These are phyloP conservation scores for Dactylellina haptotyla DNA, from an alignment of 2,329 filamentous ascomycete species.

Conservation along the genomic window DNA sequence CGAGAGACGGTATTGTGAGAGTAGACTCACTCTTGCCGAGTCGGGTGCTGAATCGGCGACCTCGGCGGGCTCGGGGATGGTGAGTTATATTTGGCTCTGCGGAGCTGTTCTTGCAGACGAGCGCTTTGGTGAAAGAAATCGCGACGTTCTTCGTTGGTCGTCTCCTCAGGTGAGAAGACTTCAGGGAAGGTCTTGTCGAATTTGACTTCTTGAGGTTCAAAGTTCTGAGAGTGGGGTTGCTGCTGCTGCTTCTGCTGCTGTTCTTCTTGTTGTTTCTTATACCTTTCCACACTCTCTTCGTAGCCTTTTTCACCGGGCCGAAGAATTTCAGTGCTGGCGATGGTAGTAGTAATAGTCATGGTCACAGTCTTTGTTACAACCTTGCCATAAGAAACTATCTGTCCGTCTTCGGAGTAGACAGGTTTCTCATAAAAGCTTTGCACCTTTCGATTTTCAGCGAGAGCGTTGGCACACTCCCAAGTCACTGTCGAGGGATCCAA, in stretches of 20 bases:
- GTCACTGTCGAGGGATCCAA: constrained; percentile 55
- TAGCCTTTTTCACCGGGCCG: constrained; percentile 57
- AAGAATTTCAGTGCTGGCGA: constrained; percentile 58
- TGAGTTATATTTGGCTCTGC: constrained; percentile 47
- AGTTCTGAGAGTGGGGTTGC: constrained; percentile 4
- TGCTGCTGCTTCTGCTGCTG: constrained; percentile 53
- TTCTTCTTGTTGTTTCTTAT: constrained; percentile 54
- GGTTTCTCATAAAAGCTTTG: constrained; percentile 57
- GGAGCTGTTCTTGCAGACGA: constrained; percentile 50
- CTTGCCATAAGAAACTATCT: constrained; percentile 56
- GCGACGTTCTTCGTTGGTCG: constrained; percentile 40
- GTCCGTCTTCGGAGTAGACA: constrained; percentile 51
- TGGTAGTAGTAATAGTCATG: constrained; percentile 58
- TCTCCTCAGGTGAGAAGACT: constrained; percentile 43
- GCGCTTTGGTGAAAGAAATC: constrained; percentile 47
- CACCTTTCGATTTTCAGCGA: constrained; percentile 57
- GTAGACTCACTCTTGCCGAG: constrained; percentile 38
- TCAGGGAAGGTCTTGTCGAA: constrained; percentile 37
- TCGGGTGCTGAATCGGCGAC: constrained; percentile 29
- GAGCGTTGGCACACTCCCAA: constrained; percentile 57
- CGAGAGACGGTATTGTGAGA: neutral
- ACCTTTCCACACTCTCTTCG: constrained; percentile 55
- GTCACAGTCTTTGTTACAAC: constrained; percentile 58
- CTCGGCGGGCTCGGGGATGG: constrained; percentile 47
- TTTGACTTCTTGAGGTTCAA: constrained; percentile 34